Evolutionary conservation across 2,329 filamentous ascomycete species (phyloP).

Genomic region (Penicillium sp.): DNA sequence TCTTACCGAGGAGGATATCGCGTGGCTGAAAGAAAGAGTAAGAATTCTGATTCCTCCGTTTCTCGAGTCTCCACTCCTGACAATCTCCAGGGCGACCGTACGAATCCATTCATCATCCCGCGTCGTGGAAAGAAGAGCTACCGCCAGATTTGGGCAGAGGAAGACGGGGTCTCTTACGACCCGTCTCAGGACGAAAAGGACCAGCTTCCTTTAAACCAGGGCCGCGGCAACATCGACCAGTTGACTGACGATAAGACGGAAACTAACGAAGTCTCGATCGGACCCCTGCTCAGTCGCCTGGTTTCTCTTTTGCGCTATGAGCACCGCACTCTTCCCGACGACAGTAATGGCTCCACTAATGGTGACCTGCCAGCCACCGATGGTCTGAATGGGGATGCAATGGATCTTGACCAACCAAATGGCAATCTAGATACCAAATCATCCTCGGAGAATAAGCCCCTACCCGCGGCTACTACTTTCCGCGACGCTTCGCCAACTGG

Average conservation of each 20-base stretch:
- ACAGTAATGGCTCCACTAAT: slow-evolving; percentile 60
- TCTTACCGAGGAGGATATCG: slow-evolving; percentile 89
- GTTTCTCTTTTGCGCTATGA: slow-evolving; percentile 82
- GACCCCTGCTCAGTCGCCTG: slow-evolving; percentile 80
- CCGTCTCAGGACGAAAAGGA: slow-evolving; percentile 64
- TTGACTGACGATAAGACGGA: slow-evolving; percentile 85
- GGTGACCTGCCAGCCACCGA: slow-evolving; percentile 45
- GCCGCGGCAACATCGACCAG: slow-evolving; percentile 82
- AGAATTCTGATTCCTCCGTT: slow-evolving; percentile 24
- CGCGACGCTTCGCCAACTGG: slow-evolving; percentile 73
- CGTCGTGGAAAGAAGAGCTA: slow-evolving; percentile 84
- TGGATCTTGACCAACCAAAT: slow-evolving; percentile 54
- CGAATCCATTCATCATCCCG: slow-evolving; percentile 82
- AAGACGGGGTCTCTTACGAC: slow-evolving; percentile 80
- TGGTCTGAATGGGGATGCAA: slow-evolving; percentile 51
- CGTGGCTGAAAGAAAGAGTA: slow-evolving; percentile 82
- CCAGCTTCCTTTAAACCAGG: slow-evolving; percentile 75
- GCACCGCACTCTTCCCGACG: slow-evolving; percentile 53
- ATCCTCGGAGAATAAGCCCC: slow-evolving; percentile 42
- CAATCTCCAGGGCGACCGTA: slow-evolving; percentile 67
- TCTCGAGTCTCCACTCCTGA: slow-evolving; percentile 11
- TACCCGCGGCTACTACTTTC: slow-evolving; percentile 76
- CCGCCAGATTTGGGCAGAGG: slow-evolving; percentile 88
- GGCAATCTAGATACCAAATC: slow-evolving; percentile 44
- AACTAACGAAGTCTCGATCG: slow-evolving; percentile 85